Evolutionary conservation across 2,329 filamentous ascomycete species (phyloP).

Genomic region (Didymella glomerata): DNA sequence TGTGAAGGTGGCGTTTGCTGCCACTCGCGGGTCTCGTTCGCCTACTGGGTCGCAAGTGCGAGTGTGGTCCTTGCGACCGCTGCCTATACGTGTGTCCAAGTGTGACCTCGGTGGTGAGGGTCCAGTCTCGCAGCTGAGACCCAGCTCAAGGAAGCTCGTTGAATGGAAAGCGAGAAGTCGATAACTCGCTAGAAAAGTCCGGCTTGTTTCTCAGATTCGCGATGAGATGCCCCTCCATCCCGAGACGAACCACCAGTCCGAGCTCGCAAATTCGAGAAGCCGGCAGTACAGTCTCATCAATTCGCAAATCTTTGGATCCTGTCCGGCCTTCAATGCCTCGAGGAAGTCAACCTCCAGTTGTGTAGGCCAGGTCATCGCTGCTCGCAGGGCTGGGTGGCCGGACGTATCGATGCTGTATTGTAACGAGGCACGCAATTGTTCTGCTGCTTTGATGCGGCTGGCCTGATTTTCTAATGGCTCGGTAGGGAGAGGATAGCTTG

Average conservation of each 20-base stretch:
- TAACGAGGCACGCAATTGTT: constrained; percentile 28
- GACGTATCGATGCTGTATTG: constrained; percentile 34
- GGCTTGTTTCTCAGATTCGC: constrained; percentile 2
- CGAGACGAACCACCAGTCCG: constrained; percentile 37
- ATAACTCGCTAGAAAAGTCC: background rate
- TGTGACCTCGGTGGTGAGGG: background rate
- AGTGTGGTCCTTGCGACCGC: background rate
- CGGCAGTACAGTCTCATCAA: constrained; percentile 33
- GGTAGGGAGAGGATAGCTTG: constrained; percentile 15
- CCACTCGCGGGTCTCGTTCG: background rate
- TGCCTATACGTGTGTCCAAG: background rate
- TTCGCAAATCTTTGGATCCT: constrained; percentile 23
- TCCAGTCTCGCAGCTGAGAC: background rate
- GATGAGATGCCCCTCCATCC: constrained; percentile 35
- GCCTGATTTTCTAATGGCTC: constrained; percentile 21
- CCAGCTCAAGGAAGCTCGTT: background rate
- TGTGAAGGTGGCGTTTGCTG: background rate
- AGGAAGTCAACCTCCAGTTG: constrained; percentile 30
- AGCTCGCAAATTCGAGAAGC: constrained; percentile 33
- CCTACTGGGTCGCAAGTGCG: background rate
- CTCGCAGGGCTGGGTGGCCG: constrained; percentile 30
- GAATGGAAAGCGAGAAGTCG: background rate
- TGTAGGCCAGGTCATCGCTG: constrained; percentile 37
- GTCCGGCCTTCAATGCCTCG: constrained; percentile 25
- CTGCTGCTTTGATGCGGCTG: constrained; percentile 21